A percentile compares a stretch with the other conserved stretches of the same genome.
These are phyloP conservation scores for Wallacemonas collosoma DNA, from an alignment of 208 protist genomes.

Conservation along the genomic window DNA sequence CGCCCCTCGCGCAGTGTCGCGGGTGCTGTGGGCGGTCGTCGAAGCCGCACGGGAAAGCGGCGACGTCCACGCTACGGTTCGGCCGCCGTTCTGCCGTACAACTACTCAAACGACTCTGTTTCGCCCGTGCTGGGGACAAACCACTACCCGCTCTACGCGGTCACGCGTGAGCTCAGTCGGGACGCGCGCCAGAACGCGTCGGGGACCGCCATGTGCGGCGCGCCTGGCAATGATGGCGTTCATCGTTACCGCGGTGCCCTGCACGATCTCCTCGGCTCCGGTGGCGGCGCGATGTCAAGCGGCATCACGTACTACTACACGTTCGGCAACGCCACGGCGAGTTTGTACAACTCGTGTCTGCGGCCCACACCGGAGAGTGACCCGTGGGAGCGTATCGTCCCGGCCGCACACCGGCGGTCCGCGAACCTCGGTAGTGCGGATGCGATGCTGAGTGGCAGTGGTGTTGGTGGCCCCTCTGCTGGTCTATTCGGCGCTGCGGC, in stretches of 20 bases:
- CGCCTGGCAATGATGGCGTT: neutral
- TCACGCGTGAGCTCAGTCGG: neutral
- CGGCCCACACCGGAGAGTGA: constrained; percentile 41
- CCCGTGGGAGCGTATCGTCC: constrained; percentile 24
- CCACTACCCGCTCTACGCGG: constrained; percentile 37
- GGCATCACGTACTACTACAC: constrained; percentile 61
- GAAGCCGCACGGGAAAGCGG: neutral
- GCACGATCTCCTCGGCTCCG: constrained; percentile 37
- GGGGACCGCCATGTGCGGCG: neutral
- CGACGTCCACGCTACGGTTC: neutral
- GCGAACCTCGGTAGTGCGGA: neutral
- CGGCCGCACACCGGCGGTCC: neutral
- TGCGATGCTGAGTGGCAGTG: too few relatives aligned
- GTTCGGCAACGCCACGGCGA: constrained; percentile 51
- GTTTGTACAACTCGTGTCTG: constrained; percentile 62
- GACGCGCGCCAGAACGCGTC: constrained; percentile 21
- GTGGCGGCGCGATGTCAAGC: constrained; percentile 42
- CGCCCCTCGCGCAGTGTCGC: too few relatives aligned
- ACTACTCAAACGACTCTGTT: constrained; percentile 42
- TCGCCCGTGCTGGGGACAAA: constrained; percentile 42
- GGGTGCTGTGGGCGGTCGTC: neutral
- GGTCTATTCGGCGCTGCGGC: constrained; percentile 12
- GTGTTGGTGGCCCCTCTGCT: constrained; percentile 21
- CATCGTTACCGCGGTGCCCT: constrained; percentile 32
- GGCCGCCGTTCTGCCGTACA: constrained; percentile 34